These are phyloP conservation scores for Myriosclerotinia curreyana DNA, from an alignment of 2,329 filamentous ascomycete species.

Conservation along the genomic window DNA sequence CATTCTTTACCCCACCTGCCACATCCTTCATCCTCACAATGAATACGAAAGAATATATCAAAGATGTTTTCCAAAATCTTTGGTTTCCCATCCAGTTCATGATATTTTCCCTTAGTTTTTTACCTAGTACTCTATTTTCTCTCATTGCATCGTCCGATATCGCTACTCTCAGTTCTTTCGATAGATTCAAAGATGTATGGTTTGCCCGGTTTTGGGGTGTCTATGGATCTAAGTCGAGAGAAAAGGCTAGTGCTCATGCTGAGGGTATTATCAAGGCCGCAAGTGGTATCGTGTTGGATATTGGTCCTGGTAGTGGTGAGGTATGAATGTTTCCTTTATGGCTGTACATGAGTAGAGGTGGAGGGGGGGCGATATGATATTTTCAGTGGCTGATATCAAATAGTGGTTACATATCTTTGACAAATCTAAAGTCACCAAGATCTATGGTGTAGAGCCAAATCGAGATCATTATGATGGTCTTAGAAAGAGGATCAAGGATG, in stretches of 20 bases:
- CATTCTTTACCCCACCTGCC: neutral
- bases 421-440: slow-evolving; percentile 37
- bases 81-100: slow-evolving; percentile 55
- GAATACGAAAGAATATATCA: slow-evolving; percentile 18
- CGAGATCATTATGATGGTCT: slow-evolving; percentile 50
- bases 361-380: neutral
- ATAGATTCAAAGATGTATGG: slow-evolving; percentile 46
- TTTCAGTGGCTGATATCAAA: slow-evolving; percentile 51
- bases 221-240: slow-evolving; percentile 51
- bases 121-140: slow-evolving; percentile 50
- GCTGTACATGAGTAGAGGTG: slow-evolving; percentile 30
- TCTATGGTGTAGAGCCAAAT: slow-evolving; percentile 67
- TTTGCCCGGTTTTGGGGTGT: slow-evolving; percentile 60
- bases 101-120: slow-evolving; percentile 45
- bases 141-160: slow-evolving; percentile 43
- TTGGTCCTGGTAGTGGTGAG: slow-evolving; percentile 59
- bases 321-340: slow-evolving; percentile 54
- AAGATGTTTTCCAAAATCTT: slow-evolving; percentile 27
- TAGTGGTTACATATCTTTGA: slow-evolving; percentile 20
- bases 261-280: slow-evolving; percentile 42
- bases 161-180: slow-evolving; percentile 43
- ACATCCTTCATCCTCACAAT: neutral
- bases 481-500: slow-evolving; percentile 46
- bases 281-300: slow-evolving; percentile 45
- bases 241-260: slow-evolving; percentile 45